Evolutionary conservation across 148 eudicot species (phyloP), one percentile per base, ranked within the genome.

Genomic region (Silene uniflora): DNA sequence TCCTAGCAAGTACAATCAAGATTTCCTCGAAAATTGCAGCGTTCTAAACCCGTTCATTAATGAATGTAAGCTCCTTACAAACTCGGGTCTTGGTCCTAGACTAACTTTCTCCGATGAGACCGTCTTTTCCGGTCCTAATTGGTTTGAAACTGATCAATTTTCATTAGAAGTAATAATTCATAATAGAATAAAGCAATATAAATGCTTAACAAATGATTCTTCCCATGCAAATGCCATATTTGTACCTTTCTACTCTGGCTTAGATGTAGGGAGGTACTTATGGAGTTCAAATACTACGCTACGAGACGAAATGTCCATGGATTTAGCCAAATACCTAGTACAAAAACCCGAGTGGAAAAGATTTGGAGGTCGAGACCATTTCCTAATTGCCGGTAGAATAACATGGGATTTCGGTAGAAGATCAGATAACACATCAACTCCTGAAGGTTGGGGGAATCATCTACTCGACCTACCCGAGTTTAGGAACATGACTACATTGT

Each of bases 351-450:
- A 89, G 71, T 93, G 98, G 98, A 25, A 71, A 7, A 29, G 10
- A 25, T 83, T 87, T 85, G 68, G 62, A 19, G 98, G 98, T 0
- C 77, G 69, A 55, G 96, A 93, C 62, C 98, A 93, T 71, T 93
- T 93, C 81, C 19, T 91, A 12, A 87, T 89, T 0, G 89, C 93
- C 0, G 96, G 96, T 10, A 76, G 96, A 47, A 88, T 89, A 4
- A 84, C 96, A 6, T 91, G 96, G 96, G 98, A 89, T 81, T 91
- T 93, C 65, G 81, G 96, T 10, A 63, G 98, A 75, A 65, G 1
- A 4, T 69, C 72, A 44, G 13, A 60, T 0, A 85, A 91, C 10
- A n/a, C 52, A 11, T 42, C 72, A 5, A 75, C 84, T 0, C 80
- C 73, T 1, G 66, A 74, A 0, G 87, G 75, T 8, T 91, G 93